Evolutionary conservation across 1,284 basidiomycete genomes (phyloP), one percentile per base, ranked within the genome.

Genomic region (Austroboletus novae-zelandiae): DNA sequence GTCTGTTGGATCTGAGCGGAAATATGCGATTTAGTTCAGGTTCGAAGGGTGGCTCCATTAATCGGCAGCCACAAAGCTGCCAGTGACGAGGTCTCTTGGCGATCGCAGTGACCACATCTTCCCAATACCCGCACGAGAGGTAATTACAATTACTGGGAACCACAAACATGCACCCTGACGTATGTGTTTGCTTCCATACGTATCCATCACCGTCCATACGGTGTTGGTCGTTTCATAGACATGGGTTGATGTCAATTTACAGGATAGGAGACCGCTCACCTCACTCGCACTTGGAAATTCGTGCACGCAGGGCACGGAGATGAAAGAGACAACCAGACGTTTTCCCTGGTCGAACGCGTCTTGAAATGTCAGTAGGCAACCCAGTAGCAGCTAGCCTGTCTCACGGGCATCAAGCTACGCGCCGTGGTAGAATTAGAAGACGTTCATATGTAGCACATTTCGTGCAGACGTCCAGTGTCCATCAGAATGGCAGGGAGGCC

Each of bases 41-140:
- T 48, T 47, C 40, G 35, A 48, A 39, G 39, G 35, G 29, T 35
- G 36, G 29, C 41, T 65, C 62, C 48, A 61, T 62, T 62, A 65
- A 62, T 61, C 34, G 44, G 52, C 35, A 56, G 44, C 35, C 48
- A 37, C 35, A 35, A n/a, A 4, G 15, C 35, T 36, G 35, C 35
- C 37, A 35, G 40, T 39, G 57, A 60, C 59, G 60, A 58, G 41
- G 55, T 59, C 60, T 63, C 56, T 48, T 54, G 61, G 61, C 59
- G 41, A 66, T 59, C 62, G 43, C 58, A 44, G 64, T 27, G 55
- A 41, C 35, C 50, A 45, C 23, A 45, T 34, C 42, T 40, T 36
- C 40, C 44, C 35, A 42, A 18, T 40, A 47, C 42, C n/a, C 23
- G 51, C 48, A 36, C 40, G 49, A 4, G 41, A 45, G 51, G 51